Evolutionary conservation across 306 rosid species (phyloP), one percentile per base, ranked within the genome.

Genomic region (Casuarina glauca): DNA sequence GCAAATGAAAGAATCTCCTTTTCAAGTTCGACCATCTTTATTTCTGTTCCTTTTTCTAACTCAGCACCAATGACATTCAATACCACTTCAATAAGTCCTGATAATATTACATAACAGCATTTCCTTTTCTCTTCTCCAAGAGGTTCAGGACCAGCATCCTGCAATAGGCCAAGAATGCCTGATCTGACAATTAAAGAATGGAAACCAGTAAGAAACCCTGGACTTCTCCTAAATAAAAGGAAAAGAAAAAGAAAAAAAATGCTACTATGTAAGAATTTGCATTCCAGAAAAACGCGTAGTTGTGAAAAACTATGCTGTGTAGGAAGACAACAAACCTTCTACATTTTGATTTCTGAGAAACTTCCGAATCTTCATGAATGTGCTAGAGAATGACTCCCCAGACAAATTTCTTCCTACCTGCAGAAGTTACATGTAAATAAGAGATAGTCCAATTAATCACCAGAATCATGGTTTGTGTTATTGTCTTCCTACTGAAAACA

Each of bases 31-130:
- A 62, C 60, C 44, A 74, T 84, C 58, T 64, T 69, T 63, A 44
- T 41, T n/a, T 74, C 85, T 5, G 84, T 62, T 74, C 81, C 83
- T 70, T 78, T 84, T 68, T 78, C 88, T 73, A 81, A 74, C 62
- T 81, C 88, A 74, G 68, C 64, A 74, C 75, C 85, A 69, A 81
- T 63, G 32, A 70, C 50, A 74, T 81, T 84, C 75, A 81, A 50
- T 10, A 84, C 62, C 61, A 84, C 88, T 75, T 84, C 85, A 64
- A 81, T 78, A 20, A 81, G 70, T 78, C 88, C 85, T 20, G 74
- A 70, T 74, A 81, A 70, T 61, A 84, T 74, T 39, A 74, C 17
- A 11, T 75, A 36, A 13, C 69, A 51, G 58, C 77, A 78, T 77
- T 42, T 84, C 12, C 76, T 70, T 78, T 81, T 81, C 39, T 78